Conservation (phyloP, 2,329 filamentous ascomycete genomes). For the Aureobasidium musti region DNA sequence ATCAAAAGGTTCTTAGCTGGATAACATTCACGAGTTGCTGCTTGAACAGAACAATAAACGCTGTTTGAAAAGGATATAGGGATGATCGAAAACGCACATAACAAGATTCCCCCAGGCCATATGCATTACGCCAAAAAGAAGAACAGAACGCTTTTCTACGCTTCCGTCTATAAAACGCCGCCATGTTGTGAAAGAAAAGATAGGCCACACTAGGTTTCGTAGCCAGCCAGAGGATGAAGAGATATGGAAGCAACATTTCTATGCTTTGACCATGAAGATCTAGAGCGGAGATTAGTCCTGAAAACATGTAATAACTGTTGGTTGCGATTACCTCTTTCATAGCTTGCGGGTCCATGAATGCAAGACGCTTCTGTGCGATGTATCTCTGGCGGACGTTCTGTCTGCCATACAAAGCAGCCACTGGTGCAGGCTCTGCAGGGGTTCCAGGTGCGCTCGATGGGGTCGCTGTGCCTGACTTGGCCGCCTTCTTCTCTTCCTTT, state of each 20-base stretch:
- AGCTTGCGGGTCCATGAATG: conserved; percentile 76
- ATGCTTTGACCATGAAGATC: conserved; percentile 70
- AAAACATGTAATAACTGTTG: conserved; percentile 32
- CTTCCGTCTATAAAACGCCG: background rate
- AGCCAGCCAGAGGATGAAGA: background rate
- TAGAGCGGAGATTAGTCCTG: conserved; percentile 37
- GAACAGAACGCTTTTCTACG: conserved; percentile 22
- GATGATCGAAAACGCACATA: conserved; percentile 16
- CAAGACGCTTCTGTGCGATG: conserved; percentile 85
- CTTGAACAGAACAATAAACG: background rate
- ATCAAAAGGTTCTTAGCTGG: no score
- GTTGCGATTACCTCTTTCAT: conserved; percentile 70
- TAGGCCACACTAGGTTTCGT: background rate
- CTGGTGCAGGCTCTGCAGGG: conserved; percentile 30
- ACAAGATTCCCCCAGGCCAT: background rate
- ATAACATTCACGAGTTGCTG: background rate
- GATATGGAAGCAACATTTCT: background rate
- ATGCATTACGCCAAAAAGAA: conserved; percentile 8
- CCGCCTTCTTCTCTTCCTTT: conserved; percentile 47
- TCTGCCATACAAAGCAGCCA: conserved; percentile 46
- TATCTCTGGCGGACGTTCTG: conserved; percentile 77
- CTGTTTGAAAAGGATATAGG: background rate
- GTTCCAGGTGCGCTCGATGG: conserved; percentile 19
- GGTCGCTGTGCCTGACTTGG: conserved; percentile 27
- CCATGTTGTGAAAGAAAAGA: background rate